phyloP scores from a whole-genome alignment of 1,284 basidiomycete species.

The Boletus mariae region DNA sequence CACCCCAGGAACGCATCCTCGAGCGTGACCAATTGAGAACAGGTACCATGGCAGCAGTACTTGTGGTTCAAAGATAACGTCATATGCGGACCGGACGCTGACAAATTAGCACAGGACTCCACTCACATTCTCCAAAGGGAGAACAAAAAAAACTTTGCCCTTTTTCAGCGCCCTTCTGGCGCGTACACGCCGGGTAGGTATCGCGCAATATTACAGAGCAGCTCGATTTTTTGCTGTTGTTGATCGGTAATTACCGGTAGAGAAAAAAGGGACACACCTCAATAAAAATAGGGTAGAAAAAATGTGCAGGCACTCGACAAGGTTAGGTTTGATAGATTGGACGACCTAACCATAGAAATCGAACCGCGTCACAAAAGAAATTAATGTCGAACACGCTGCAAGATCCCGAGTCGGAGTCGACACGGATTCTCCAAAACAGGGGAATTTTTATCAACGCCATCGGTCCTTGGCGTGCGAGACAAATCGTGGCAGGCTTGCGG shows the following conservation, averaged over 20 bases:
- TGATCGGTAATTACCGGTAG: conserved; percentile 1
- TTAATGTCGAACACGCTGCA: neutral
- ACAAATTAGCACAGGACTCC: neutral
- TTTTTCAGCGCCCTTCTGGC: neutral
- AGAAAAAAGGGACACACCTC: conserved; percentile 1
- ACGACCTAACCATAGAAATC: conserved; percentile 9
- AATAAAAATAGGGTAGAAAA: neutral
- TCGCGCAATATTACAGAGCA: neutral
- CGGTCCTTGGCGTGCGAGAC: neutral
- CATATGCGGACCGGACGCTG: neutral
- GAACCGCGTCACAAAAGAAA: conserved; percentile 4
- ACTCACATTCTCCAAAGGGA: neutral
- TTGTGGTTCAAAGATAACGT: neutral
- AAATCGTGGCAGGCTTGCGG: neutral
- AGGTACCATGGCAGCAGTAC: conserved; percentile 6
- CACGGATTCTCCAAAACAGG: conserved; percentile 3
- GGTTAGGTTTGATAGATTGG: conserved; percentile 23
- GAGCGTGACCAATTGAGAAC: neutral
- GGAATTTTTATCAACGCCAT: neutral
- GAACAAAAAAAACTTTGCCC: neutral
- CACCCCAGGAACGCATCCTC: neutral
- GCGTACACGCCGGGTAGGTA: neutral
- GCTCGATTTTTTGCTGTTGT: neutral
- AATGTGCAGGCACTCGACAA: conserved; percentile 12
- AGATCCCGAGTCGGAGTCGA: conserved; percentile 12